A percentile compares a stretch with the other conserved stretches of the same genome.
phyloP scores from a whole-genome alignment of 2,329 filamentous ascomycete species.

The Scedosporium boydii region DNA sequence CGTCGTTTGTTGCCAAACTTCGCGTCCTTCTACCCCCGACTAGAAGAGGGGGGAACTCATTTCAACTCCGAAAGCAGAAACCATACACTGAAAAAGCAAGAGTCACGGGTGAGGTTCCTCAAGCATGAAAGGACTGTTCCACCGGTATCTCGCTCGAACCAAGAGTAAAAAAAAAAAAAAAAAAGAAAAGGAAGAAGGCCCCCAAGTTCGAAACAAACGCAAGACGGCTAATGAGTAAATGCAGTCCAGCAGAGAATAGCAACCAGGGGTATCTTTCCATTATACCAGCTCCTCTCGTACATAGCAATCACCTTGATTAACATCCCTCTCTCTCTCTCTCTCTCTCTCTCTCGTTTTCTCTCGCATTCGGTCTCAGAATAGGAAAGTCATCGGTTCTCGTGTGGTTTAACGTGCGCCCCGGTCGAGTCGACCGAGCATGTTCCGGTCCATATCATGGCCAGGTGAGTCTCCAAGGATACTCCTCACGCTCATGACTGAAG shows the following conservation, averaged over 20 bases:
- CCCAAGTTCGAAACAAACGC: too few relatives aligned
- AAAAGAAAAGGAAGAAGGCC: background rate
- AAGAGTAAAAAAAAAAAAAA: background rate
- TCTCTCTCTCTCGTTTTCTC: too few relatives aligned
- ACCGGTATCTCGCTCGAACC: background rate
- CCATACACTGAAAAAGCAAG: background rate
- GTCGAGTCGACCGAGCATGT: constrained; percentile 1
- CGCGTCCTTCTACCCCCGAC: background rate
- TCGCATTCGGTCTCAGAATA: too few relatives aligned
- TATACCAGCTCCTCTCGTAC: too few relatives aligned
- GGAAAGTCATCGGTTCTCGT: background rate
- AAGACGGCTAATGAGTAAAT: too few relatives aligned
- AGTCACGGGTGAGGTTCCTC: background rate
- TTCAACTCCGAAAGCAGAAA: background rate
- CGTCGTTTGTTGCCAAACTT: constrained; percentile 8
- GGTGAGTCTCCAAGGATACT: background rate
- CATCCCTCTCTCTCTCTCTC: too few relatives aligned
- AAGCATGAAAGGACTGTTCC: background rate
- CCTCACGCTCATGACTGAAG: constrained; percentile 4
- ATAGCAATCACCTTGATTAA: too few relatives aligned
- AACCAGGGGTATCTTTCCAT: background rate
- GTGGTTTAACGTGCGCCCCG: background rate
- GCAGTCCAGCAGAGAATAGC: background rate
- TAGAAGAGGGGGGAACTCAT: background rate
- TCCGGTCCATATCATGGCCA: background rate